These are phyloP conservation scores for Crucibulum laeve DNA, from an alignment of 768 basidiomycete species.

Conservation along the genomic window DNA sequence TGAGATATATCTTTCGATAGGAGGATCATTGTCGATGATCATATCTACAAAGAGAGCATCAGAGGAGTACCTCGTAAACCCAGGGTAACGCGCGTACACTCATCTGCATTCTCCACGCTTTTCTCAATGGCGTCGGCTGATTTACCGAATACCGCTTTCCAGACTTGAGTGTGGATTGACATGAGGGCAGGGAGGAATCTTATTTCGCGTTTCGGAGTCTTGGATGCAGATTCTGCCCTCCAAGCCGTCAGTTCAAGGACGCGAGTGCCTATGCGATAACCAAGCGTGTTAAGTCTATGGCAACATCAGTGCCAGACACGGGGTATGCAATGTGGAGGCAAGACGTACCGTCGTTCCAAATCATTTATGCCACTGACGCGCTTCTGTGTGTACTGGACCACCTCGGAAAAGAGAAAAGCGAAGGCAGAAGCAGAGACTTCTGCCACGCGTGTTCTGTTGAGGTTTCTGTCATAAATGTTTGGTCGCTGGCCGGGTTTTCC, in stretches of 20 bases:
- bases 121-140: slow-evolving; percentile 94
- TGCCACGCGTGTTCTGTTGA: slow-evolving; percentile 80
- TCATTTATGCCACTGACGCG: slow-evolving; percentile 93
- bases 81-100: slow-evolving; percentile 53
- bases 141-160: slow-evolving; percentile 91
- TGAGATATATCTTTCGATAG: slow-evolving; percentile 86
- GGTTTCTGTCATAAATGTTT: slow-evolving; percentile 83
- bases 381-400: slow-evolving; percentile 95
- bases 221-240: slow-evolving; percentile 72
- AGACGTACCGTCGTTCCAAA: slow-evolving; percentile 76
- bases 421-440: slow-evolving; percentile 86
- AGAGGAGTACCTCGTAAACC: slow-evolving; percentile 5
- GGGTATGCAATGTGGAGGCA: slow-evolving; percentile 4
- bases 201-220: slow-evolving; percentile 91
- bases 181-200: slow-evolving; percentile 89
- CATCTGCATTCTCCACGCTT: slow-evolving; percentile 94
- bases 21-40: slow-evolving; percentile 96
- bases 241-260: slow-evolving; percentile 84
- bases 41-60: slow-evolving; percentile 59
- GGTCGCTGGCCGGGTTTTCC: slow-evolving; percentile 45
- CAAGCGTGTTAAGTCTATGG: slow-evolving; percentile 81
- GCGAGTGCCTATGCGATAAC: slow-evolving; percentile 86
- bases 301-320: neutral
- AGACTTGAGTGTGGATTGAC: slow-evolving; percentile 93
- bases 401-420: slow-evolving; percentile 88